These are phyloP conservation scores for Rhizomucor pusillus DNA, from an alignment of 371 early-diverging fungal genomes.

Conservation along the genomic window DNA sequence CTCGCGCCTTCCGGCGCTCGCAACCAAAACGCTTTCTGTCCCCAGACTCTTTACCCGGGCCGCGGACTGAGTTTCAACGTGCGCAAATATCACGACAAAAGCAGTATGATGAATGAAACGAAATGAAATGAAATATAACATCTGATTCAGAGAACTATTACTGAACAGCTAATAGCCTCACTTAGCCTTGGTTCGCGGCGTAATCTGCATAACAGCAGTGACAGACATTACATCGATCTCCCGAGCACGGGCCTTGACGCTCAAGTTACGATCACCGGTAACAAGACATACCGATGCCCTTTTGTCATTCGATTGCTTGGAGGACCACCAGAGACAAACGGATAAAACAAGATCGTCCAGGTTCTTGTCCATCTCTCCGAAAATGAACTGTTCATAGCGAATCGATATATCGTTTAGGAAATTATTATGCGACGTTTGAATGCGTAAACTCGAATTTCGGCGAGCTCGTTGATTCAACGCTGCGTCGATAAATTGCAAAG, in stretches of 20 bases:
- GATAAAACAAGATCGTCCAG: slow-evolving; percentile 66
- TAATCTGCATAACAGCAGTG: slow-evolving; percentile 37
- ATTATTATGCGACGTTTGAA: slow-evolving; percentile 69
- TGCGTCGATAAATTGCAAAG: slow-evolving; percentile 50
- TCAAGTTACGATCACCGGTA: slow-evolving; percentile 65
- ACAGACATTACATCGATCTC: slow-evolving; percentile 58
- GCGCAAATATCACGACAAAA: no score
- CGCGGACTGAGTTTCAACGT: no score
- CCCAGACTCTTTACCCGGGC: no score
- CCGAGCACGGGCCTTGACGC: slow-evolving; percentile 66
- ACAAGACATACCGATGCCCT: slow-evolving; percentile 51
- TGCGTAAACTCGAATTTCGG: slow-evolving; percentile 23
- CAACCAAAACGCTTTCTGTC: no score
- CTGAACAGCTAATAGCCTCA: no score
- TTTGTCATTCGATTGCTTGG: not conserved
- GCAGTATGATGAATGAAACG: no score
- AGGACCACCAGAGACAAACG: slow-evolving; percentile 54
- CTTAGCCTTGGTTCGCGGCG: slow-evolving; percentile 14
- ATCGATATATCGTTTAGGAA: slow-evolving; percentile 62
- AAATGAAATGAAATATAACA: no score
- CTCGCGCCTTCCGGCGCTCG: no score
- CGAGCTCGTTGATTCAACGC: slow-evolving; percentile 37
- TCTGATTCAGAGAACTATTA: no score
- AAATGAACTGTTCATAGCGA: slow-evolving; percentile 63
- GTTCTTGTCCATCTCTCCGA: slow-evolving; percentile 63